Evolutionary conservation across 2,329 filamentous ascomycete genomes (phyloP).

Genomic region (Diaporthe sp.): DNA sequence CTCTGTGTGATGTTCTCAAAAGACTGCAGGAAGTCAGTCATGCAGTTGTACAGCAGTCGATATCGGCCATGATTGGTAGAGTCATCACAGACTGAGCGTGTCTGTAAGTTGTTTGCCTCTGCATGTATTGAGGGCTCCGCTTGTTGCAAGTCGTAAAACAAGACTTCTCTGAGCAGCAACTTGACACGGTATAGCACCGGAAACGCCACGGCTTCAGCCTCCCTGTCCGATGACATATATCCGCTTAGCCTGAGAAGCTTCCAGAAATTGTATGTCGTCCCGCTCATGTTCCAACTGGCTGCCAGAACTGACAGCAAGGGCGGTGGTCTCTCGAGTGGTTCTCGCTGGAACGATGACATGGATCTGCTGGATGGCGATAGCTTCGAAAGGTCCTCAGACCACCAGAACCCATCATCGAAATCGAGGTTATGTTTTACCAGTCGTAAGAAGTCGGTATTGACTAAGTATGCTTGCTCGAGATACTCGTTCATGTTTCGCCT

Average conservation of each 20-base stretch:
- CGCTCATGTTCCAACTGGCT: conserved; percentile 65
- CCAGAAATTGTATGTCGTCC: conserved; percentile 65
- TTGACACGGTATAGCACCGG: conserved; percentile 69
- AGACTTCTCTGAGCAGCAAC: conserved; percentile 66
- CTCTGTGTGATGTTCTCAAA: conserved; percentile 63
- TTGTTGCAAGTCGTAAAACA: conserved; percentile 68
- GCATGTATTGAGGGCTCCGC: conserved; percentile 60
- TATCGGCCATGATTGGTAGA: conserved; percentile 62
- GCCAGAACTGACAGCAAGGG: conserved; percentile 66
- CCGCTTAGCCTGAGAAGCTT: conserved; percentile 66
- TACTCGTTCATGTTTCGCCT: conserved; percentile 67
- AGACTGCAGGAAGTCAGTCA: conserved; percentile 65
- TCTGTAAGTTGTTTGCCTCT: conserved; percentile 52
- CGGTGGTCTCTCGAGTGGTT: conserved; percentile 58
- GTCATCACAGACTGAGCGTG: conserved; percentile 56
- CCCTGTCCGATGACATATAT: conserved; percentile 62
- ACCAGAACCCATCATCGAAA: conserved; percentile 71
- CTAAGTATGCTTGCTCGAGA: conserved; percentile 61
- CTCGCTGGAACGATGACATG: conserved; percentile 55
- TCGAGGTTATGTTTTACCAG: conserved; percentile 63
- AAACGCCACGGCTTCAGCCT: conserved; percentile 62
- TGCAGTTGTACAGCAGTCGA: conserved; percentile 64
- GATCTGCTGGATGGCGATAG: conserved; percentile 56
- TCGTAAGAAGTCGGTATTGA: conserved; percentile 56
- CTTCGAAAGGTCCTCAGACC: conserved; percentile 64